Evolutionary conservation across 2,329 filamentous ascomycete genomes (phyloP).

Genomic region (Penicillium sp.): DNA sequence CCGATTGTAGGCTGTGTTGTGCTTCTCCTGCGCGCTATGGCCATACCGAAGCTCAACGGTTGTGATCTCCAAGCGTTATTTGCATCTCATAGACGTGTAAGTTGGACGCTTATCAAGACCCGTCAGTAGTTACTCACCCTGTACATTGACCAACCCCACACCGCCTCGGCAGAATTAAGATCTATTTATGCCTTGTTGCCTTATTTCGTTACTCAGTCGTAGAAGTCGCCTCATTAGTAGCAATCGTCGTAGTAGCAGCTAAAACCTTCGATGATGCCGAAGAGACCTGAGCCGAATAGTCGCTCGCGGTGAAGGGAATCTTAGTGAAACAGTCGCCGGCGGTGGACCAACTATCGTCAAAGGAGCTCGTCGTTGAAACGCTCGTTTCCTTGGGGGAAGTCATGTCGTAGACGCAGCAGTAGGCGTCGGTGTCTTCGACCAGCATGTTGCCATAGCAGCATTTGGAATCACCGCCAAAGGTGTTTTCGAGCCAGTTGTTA

Average conservation of each 20-base stretch:
- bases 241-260: neutral
- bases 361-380: neutral
- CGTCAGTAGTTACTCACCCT: too few relatives aligned
- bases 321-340: constrained; percentile 1
- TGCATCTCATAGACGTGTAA: too few relatives aligned
- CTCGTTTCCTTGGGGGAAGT: neutral
- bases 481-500: neutral
- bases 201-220: too few relatives aligned
- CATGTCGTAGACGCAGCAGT: neutral
- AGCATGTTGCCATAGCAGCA: neutral
- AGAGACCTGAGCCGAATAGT: constrained; percentile 5
- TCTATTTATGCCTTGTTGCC: too few relatives aligned
- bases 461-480: neutral
- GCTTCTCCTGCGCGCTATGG: too few relatives aligned
- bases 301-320: constrained; percentile 4
- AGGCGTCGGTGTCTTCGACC: neutral
- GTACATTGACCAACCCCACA: too few relatives aligned
- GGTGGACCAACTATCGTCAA: neutral
- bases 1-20: too few relatives aligned
- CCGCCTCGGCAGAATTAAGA: too few relatives aligned
- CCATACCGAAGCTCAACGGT: too few relatives aligned
- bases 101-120: too few relatives aligned
- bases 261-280: constrained; percentile 4
- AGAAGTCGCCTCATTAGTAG: neutral
- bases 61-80: too few relatives aligned